phyloP scores from a whole-genome alignment of 1,284 basidiomycete genomes.

The Ganoderma sinense region DNA sequence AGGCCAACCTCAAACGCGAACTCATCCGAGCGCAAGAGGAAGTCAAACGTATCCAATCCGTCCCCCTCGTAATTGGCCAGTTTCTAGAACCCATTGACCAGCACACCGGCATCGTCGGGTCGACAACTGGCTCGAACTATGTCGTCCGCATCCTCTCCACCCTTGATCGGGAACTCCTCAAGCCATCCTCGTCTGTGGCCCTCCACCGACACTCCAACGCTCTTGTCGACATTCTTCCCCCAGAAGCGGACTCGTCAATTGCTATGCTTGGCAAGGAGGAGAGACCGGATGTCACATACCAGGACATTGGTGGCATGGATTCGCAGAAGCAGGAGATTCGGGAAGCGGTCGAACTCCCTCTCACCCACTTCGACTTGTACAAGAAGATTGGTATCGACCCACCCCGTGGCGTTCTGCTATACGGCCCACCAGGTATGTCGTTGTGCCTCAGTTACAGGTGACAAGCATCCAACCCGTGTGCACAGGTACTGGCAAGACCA shows the following conservation, averaged over 20 bases:
- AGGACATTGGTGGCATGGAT: conserved; percentile 97
- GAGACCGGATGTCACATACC: conserved; percentile 90
- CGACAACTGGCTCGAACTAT: conserved; percentile 98
- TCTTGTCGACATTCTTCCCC: conserved; percentile 97
- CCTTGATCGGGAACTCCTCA: conserved; percentile 95
- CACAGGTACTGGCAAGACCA: conserved; percentile 98
- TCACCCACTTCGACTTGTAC: conserved; percentile 98
- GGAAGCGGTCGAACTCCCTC: conserved; percentile 98
- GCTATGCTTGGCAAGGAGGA: conserved; percentile 94
- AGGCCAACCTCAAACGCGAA: conserved; percentile 97
- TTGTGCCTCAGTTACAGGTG: not conserved
- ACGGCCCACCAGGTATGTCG: conserved; percentile 86
- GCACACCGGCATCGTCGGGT: conserved; percentile 96
- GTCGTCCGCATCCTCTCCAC: conserved; percentile 98
- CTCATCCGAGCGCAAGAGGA: conserved; percentile 99
- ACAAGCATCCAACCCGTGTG: not conserved
- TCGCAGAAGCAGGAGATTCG: conserved; percentile 99
- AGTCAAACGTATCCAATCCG: conserved; percentile 99
- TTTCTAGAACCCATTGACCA: conserved; percentile 99
- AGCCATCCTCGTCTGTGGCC: conserved; percentile 96
- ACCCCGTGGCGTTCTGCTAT: conserved; percentile 91
- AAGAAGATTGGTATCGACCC: conserved; percentile 99
- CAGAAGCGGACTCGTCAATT: conserved; percentile 98
- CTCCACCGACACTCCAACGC: conserved; percentile 99
- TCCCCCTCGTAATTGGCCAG: conserved; percentile 99